Conservation (phyloP, 257 asterid genomes). For the Scutellaria barbata region DNA sequence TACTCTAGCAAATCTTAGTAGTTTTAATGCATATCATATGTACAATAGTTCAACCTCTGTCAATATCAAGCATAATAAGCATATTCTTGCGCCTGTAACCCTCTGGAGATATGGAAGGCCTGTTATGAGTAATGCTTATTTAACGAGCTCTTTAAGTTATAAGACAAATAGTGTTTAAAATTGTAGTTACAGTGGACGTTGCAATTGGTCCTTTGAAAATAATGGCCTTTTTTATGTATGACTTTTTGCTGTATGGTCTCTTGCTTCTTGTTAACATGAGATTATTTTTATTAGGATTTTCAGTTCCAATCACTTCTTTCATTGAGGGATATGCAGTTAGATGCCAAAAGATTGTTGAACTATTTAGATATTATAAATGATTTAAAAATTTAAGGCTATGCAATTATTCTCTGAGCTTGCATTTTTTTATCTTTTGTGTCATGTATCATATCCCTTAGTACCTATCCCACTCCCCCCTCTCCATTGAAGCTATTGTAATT, state of each 20-base stretch:
- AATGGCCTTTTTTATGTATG: constrained; percentile 1
- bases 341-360: constrained; percentile 1
- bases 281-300: neutral
- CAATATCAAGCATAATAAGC: constrained; percentile 14
- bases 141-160: neutral
- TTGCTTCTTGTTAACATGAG: constrained; percentile 23
- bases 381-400: constrained; percentile 3
- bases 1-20: neutral
- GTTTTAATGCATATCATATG: neutral
- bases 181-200: neutral
- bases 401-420: neutral
- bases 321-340: neutral
- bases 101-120: neutral
- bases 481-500: constrained; percentile 51
- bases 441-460: constrained; percentile 2
- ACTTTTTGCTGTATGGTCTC: constrained; percentile 8
- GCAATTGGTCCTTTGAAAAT: neutral
- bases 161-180: neutral
- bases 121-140: constrained; percentile 2
- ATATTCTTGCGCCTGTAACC: neutral
- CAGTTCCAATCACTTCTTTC: neutral
- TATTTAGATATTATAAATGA: constrained; percentile 21
- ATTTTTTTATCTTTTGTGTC: constrained; percentile 11
- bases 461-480: neutral
- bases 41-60: constrained; percentile 12